These are phyloP conservation scores for Solanum bulbocastanum DNA, from an alignment of 257 asterid species.

Conservation along the genomic window DNA sequence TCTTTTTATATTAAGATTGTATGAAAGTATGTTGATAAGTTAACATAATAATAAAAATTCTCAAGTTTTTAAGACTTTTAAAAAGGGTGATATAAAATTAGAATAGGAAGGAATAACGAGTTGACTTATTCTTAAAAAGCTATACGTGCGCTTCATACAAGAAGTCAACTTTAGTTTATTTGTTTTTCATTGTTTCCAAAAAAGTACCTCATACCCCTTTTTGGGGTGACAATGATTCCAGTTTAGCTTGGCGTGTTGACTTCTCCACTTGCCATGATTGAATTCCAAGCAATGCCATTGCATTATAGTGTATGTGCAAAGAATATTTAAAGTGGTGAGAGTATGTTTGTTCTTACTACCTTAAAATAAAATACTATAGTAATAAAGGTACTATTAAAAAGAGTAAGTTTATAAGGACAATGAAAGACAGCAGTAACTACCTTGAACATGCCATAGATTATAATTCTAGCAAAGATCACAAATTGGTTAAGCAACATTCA, in stretches of 20 bases:
- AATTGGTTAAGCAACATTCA: not conserved
- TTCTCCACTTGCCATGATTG: not conserved
- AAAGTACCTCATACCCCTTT: not conserved
- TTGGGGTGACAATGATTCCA: too few species aligned
- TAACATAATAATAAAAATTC: too few species aligned
- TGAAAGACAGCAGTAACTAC: not conserved
- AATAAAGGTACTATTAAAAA: not conserved
- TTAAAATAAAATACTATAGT: too few species aligned
- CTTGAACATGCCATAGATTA: not conserved
- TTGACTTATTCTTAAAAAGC: not conserved
- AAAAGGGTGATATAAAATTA: not conserved
- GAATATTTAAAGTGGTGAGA: not conserved
- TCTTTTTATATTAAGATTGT: not conserved
- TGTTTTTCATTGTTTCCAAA: too few species aligned
- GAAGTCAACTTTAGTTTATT: not conserved
- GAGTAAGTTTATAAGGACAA: not conserved
- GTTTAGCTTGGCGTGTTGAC: not conserved
- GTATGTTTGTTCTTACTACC: not conserved
- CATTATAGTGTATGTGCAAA: not conserved
- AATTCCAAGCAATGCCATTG: not conserved
- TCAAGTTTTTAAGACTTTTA: not conserved
- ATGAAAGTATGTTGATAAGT: not conserved
- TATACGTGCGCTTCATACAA: not conserved
- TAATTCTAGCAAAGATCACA: not conserved
- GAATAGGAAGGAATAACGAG: not conserved